A percentile compares a stretch with the other conserved stretches of the same genome.
These are phyloP conservation scores for Trifolium pratense DNA, from an alignment of 306 rosid genomes.

Conservation along the genomic window DNA sequence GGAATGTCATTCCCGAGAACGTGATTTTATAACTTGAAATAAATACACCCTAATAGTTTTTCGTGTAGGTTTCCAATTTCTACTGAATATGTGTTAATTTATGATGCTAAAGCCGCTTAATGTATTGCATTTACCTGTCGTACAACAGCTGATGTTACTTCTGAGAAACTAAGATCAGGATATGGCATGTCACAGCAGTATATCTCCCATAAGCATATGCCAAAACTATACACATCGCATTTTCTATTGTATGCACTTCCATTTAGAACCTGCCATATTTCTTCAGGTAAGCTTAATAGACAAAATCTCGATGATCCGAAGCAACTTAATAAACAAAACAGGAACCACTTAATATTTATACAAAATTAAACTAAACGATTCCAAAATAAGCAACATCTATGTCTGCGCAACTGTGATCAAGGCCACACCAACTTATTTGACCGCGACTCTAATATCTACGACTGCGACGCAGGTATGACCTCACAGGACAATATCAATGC, in stretches of 20 bases:
- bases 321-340: conserved; percentile 39
- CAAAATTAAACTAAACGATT: conserved; percentile 36
- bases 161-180: conserved; percentile 95
- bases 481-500: conserved; percentile 14
- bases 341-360: conserved; percentile 15
- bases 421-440: background rate
- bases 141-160: conserved; percentile 95
- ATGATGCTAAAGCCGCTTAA: conserved; percentile 28
- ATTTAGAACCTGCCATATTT: conserved; percentile 81
- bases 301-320: conserved; percentile 21
- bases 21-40: conserved; percentile 6
- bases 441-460: background rate
- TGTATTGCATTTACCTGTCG: conserved; percentile 67
- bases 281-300: conserved; percentile 42
- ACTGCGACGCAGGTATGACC: background rate
- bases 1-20: background rate
- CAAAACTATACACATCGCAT: conserved; percentile 94
- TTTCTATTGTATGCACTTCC: conserved; percentile 94
- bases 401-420: background rate
- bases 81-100: background rate
- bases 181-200: conserved; percentile 99
- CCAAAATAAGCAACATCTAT: conserved; percentile 14
- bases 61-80: background rate
- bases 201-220: conserved; percentile 97
- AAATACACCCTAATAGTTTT: background rate